Evolutionary conservation across 495 filamentous ascomycete genomes (phyloP), one percentile per base, ranked within the genome.

Genomic region (Usnea hakonensis): DNA sequence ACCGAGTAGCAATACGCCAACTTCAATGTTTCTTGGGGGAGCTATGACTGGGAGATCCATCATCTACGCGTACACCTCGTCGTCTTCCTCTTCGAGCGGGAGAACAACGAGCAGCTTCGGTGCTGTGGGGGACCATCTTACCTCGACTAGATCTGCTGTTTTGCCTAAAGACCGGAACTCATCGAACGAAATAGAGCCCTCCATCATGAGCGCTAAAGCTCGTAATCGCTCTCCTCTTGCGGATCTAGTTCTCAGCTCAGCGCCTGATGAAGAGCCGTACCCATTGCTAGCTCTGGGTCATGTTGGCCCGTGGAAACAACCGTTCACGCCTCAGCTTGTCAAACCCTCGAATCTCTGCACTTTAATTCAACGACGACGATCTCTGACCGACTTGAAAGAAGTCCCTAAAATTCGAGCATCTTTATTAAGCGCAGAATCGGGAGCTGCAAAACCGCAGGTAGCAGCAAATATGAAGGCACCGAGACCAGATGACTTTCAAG

Each of bases 81-180:
- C 60, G 46, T 63, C 60, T 16, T 48, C 61, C 23, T 67, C 65
- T 3, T 67, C 65, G 23, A 57, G 60, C 30, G 61, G 65, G 26
- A 61, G 30, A 36, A 59, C 54, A 14, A 60, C 61, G 13, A 32
- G 55, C 17, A 64, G 65, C 40, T 64, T 60, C 48, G 65, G 65
- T 26, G 65, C 65, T 21, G 41, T 67, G 1, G 65, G 60, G 7
- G 64, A 66, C 23, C 64, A 66, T 54, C 37, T 62, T 7, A 38
- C 60, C 33, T 62, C 60, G 10, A 35, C 40, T n/a, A 56, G 54
- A 41, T 56, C 53, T 23, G 60, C 53, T 19, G 3, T 57, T 19
- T 36, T 40, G 40, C 55, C 53, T 16, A 35, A 28, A 46, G 52
- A 41, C 37, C 33, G 41, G 35, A 46, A 40, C 19, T 33, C 28